Conservation (phyloP, 495 filamentous ascomycete species). For the Podospora australis region DNA sequence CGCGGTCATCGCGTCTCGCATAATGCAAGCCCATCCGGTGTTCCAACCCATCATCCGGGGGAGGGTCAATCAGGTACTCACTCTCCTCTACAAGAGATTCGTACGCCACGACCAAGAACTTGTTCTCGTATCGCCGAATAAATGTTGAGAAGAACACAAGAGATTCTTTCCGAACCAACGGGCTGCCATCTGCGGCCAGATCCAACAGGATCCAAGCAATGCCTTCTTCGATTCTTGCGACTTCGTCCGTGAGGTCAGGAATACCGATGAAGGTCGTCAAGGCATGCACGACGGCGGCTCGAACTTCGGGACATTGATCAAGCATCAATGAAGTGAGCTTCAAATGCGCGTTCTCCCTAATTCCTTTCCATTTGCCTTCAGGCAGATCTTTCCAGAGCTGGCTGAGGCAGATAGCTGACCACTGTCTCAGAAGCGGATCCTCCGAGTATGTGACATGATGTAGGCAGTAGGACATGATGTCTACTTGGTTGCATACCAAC, state of each 20-base stretch:
- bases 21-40: slow-evolving; percentile 52
- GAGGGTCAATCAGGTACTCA: slow-evolving; percentile 50
- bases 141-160: slow-evolving; percentile 91
- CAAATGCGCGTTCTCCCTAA: slow-evolving; percentile 69
- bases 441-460: slow-evolving; percentile 74
- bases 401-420: slow-evolving; percentile 93
- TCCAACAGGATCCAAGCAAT: slow-evolving; percentile 77
- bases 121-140: slow-evolving; percentile 82
- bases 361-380: slow-evolving; percentile 91
- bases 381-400: slow-evolving; percentile 88
- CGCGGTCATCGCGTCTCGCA: slow-evolving; percentile 42
- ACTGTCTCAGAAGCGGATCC: slow-evolving; percentile 86
- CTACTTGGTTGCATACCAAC: slow-evolving; percentile 75
- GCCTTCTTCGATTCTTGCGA: slow-evolving; percentile 81
- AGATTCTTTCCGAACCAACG: slow-evolving; percentile 86
- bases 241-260: slow-evolving; percentile 83
- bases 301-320: slow-evolving; percentile 92
- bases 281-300: slow-evolving; percentile 86
- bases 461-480: slow-evolving; percentile 79
- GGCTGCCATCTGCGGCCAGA: slow-evolving; percentile 86
- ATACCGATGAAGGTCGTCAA: slow-evolving; percentile 91
- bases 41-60: slow-evolving; percentile 46
- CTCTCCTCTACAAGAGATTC: slow-evolving; percentile 86
- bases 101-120: slow-evolving; percentile 85
- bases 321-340: slow-evolving; percentile 72